Evolutionary conservation across 73 alveolate genomes (phyloP).

Genomic region (Blepharisma stoltei): DNA sequence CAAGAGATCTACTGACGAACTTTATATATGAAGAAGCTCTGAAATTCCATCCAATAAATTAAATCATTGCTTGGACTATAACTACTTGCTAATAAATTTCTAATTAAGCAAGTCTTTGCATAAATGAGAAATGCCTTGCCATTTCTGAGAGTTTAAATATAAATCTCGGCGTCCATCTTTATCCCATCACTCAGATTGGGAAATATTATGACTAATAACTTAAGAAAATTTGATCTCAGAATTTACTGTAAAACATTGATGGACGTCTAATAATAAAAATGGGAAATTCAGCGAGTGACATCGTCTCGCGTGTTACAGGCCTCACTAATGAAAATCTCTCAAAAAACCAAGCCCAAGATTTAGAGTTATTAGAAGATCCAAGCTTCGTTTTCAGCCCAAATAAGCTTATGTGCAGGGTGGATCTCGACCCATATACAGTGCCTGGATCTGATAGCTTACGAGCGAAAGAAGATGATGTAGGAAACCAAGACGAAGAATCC

Average conservation of each 20-base stretch:
- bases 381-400: not conserved
- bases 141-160: too few species aligned
- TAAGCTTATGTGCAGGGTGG: not conserved
- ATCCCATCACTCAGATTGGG: too few species aligned
- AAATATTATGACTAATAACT: too few species aligned
- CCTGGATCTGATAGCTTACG: not conserved
- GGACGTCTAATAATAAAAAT: not conserved
- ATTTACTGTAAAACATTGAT: too few species aligned
- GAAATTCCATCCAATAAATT: constrained; percentile 48
- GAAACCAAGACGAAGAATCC: constrained; percentile 15
- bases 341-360: not conserved
- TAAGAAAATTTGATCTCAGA: too few species aligned
- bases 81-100: too few species aligned
- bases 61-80: not conserved
- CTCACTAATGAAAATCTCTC: not conserved
- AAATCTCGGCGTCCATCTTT: too few species aligned
- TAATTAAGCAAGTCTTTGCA: too few species aligned
- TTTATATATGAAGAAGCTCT: constrained; percentile 58
- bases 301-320: not conserved
- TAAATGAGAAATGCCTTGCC: too few species aligned
- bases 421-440: not conserved
- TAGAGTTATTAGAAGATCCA: not conserved
- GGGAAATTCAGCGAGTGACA: constrained; percentile 26
- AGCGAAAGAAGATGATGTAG: not conserved
- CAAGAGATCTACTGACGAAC: constrained; percentile 52